Evolutionary conservation across 345 rosid species (phyloP), one percentile per base, ranked within the genome.

Genomic region (Lumnitzera racemosa): DNA sequence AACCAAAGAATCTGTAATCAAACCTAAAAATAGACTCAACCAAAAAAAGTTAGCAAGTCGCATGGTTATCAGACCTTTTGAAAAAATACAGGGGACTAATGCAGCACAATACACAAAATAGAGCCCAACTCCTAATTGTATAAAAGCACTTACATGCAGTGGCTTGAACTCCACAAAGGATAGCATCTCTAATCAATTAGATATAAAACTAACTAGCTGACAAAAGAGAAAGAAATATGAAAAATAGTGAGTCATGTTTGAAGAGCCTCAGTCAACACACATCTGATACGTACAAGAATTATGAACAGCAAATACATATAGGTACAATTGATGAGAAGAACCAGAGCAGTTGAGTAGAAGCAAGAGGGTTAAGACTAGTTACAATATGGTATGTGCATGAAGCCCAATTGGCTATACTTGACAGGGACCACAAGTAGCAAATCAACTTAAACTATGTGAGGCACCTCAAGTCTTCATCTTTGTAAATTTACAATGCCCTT

Each of bases 401-500:
- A 63, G 70, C 77, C 76, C 79, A 72, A 68, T 72, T 59, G 74
- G 72, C 72, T 72, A 69, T 70, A 66, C 75, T 80, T 80, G 80
- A 78, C 80, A 83, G 65, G 65, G 64, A 68, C 67, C 67, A 61
- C 72, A 71, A 64, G 68, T 66, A 62, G 51, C 69, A 66, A 73
- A 67, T 58, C 69, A 68, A 63, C 79, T 61, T 72, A 65, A 72
- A 55, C 72, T 73, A 67, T 69, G 74, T 70, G 59, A 76, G 64
- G 65, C 46, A 63, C 70, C 73, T 67, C 69, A 73, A 61, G 69
- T 75, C 66, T 72, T 70, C 57, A 75, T 81, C 74, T 81, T 69
- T 80, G 72, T 72, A 66, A 69, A 83, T 78, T 59, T 83, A 83
- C 86, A 83, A 71, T 70, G 79, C 80, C 74, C 66, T 68, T 61